phyloP scores from a whole-genome alignment of 1,284 basidiomycete genomes.

The Moesziomyces sp. region DNA sequence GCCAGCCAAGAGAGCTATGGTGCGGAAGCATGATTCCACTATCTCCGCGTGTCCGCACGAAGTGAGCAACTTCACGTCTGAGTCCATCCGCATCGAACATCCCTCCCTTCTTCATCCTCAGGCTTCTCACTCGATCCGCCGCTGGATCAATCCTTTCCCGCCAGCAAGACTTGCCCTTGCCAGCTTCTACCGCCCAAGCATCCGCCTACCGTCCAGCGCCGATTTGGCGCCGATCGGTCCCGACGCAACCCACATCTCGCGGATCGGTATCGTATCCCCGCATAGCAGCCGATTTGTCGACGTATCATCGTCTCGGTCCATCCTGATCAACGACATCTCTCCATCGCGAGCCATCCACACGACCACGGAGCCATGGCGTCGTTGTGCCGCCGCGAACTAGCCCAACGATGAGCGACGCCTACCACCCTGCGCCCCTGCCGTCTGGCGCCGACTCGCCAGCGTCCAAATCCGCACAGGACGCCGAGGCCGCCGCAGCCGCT shows the following conservation, averaged over 20 bases:
- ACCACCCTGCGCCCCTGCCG: slow-evolving; percentile 2
- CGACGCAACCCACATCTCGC: not conserved
- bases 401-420: slow-evolving; percentile 28
- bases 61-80: too few relatives aligned
- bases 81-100: not conserved
- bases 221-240: slow-evolving; percentile 12
- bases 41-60: too few relatives aligned
- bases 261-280: too few relatives aligned
- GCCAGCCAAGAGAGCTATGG: too few relatives aligned
- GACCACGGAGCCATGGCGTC: slow-evolving; percentile 24
- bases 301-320: not conserved
- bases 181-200: not conserved
- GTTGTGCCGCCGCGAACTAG: slow-evolving; percentile 16
- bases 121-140: not conserved
- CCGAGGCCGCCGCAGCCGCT: slow-evolving; percentile 12
- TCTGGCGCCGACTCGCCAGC: slow-evolving; percentile 13
- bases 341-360: slow-evolving; percentile 1
- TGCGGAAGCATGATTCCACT: too few relatives aligned
- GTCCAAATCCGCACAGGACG: slow-evolving; percentile 15
- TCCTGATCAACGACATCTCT: slow-evolving; percentile 1
- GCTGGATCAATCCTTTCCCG: slow-evolving; percentile 29
- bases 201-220: slow-evolving; percentile 7
- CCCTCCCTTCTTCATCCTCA: not conserved
- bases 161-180: not conserved
- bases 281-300: not conserved